Evolutionary conservation across 495 filamentous ascomycete genomes (phyloP).

Genomic region (Neurospora cerealis): DNA sequence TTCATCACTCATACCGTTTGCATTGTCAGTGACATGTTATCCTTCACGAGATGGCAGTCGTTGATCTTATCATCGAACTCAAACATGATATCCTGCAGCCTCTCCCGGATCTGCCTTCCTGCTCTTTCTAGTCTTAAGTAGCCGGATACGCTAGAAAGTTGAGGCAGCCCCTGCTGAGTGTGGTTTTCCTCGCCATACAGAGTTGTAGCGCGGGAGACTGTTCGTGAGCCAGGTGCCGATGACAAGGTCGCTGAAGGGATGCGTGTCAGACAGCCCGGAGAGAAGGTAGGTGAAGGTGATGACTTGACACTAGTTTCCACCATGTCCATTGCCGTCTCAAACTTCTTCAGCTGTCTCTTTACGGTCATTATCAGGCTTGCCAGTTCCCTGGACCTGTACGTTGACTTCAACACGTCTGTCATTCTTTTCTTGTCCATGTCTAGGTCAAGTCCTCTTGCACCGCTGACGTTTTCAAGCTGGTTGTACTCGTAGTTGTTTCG

Average conservation of each 20-base stretch:
- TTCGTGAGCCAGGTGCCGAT: background rate
- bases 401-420: background rate
- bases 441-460: background rate
- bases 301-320: background rate
- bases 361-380: background rate
- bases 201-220: background rate
- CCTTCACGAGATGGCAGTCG: background rate
- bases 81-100: background rate
- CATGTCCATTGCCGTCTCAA: background rate
- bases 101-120: background rate
- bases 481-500: background rate
- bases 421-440: slow-evolving; percentile 1
- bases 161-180: background rate
- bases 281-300: background rate
- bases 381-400: background rate
- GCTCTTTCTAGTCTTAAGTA: background rate
- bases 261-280: background rate
- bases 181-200: background rate
- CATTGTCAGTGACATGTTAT: background rate
- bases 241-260: background rate
- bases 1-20: background rate
- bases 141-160: background rate
- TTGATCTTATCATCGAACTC: background rate
- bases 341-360: background rate
- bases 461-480: background rate